Evolutionary conservation across 2,329 filamentous ascomycete genomes (phyloP), one percentile per base, ranked within the genome.

Genomic region (Arthrobotrys sphaeroides): DNA sequence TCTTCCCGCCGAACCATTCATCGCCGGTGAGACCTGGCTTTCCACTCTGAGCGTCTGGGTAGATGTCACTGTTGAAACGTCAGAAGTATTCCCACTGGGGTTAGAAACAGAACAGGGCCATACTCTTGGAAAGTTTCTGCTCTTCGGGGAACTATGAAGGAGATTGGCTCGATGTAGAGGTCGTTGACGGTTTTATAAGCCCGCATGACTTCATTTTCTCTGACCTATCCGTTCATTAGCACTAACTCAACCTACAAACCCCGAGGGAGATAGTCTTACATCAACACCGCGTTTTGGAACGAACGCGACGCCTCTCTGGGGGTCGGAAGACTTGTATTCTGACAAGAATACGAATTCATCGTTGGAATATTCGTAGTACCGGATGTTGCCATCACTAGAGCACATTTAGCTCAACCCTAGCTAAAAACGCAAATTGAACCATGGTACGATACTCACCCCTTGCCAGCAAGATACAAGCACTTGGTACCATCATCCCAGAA

Each of bases 401-500:
- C n/a, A 28, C 18, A 13, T 68, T 55, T 62, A 74, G 70, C 28
- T 22, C 26, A 24, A 1, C 79, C 42, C 77, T n/a, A 20, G 78
- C 80, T 36, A 79, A 69, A 18, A n/a, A 55, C 81, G 77, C 81
- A 78, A n/a, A 78, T 24, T 10, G 2, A 12, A 36, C 28, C 22
- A 28, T 28, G 38, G 26, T 33, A 45, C 4, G n/a, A 47, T 36
- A 84, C 91, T 85, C 84, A 94, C 92, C 94, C 95, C 86, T 98
- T 98, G 82, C 95, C 95, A 80, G 95, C 95, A 81, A 99, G 88
- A 84, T 97, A 99, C 81, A 99, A 86, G 82, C 93, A 96, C 84
- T 95, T 93, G 61, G 92, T 97, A 76, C 94, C 93, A 76, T 98
- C 94, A 82, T 99, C 95, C 95, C 95, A 99, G 88, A 99, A 98